phyloP scores from a whole-genome alignment of 441 rosid species.

The Kokia cookei region DNA sequence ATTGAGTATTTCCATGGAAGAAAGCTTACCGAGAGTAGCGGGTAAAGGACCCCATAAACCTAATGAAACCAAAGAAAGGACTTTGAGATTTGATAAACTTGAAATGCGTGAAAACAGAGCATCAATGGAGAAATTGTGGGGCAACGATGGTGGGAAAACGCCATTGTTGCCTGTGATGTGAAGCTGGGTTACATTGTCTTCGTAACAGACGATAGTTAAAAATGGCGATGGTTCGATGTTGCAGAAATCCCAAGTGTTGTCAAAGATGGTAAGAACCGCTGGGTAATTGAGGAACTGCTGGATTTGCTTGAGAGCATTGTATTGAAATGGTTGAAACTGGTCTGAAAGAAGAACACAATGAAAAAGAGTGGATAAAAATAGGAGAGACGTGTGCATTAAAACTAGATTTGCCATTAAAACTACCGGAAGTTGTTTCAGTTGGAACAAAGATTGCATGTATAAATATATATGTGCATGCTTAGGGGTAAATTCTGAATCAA shows the following conservation, averaged over 20 bases:
- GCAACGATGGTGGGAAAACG: conserved; percentile 18
- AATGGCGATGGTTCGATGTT: conserved; percentile 33
- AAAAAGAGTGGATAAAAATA: conserved; percentile 12
- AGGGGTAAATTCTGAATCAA: background rate
- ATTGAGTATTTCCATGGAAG: conserved; percentile 56
- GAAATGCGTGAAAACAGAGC: conserved; percentile 33
- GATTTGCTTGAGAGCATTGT: conserved; percentile 28
- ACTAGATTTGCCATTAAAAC: conserved; percentile 25
- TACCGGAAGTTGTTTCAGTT: background rate
- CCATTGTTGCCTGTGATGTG: conserved; percentile 36
- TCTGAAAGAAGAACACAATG: conserved; percentile 18
- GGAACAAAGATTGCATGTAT: background rate
- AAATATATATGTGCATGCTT: too few relatives aligned
- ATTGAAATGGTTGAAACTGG: conserved; percentile 35
- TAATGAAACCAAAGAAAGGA: conserved; percentile 50
- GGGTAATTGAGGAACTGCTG: conserved; percentile 41
- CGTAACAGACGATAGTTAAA: conserved; percentile 43
- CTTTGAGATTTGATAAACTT: conserved; percentile 37
- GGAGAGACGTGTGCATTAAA: conserved; percentile 3
- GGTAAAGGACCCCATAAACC: conserved; percentile 51
- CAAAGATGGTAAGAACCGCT: conserved; percentile 17
- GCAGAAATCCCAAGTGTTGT: conserved; percentile 33
- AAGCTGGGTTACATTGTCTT: conserved; percentile 49
- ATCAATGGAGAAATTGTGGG: conserved; percentile 25
- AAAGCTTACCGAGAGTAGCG: conserved; percentile 24